A percentile compares a stretch with the other conserved stretches of the same genome.
phyloP scores from a whole-genome alignment of 1,284 basidiomycete genomes.

The Cystodermella granulosa region DNA sequence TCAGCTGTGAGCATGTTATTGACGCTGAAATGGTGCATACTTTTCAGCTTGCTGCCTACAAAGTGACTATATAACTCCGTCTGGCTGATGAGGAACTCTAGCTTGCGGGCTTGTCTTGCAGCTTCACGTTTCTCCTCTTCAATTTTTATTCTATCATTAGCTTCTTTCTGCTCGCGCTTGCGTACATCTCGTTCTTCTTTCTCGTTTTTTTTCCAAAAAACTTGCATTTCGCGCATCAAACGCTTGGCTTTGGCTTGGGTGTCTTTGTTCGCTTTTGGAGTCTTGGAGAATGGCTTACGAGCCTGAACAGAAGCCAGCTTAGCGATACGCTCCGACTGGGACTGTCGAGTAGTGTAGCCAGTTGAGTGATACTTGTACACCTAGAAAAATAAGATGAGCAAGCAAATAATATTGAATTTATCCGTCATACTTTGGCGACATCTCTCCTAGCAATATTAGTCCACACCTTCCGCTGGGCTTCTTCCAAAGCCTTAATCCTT shows the following conservation, averaged over 20 bases:
- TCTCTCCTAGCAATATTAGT: conserved; percentile 77
- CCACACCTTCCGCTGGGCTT: conserved; percentile 83
- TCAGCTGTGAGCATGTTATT: not conserved
- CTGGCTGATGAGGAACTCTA: conserved; percentile 98
- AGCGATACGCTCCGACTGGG: conserved; percentile 74
- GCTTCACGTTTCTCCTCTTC: conserved; percentile 97
- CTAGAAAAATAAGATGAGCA: conserved; percentile 38
- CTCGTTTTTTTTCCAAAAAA: conserved; percentile 98
- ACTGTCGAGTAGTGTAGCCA: conserved; percentile 59
- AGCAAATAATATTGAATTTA: not conserved
- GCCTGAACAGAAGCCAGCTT: conserved; percentile 74
- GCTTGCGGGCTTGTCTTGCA: conserved; percentile 90
- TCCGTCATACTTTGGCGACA: conserved; percentile 63
- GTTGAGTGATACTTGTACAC: conserved; percentile 74
- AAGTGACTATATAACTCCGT: conserved; percentile 99
- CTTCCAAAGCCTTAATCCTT: conserved; percentile 71
- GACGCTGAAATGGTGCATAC: conserved; percentile 50
- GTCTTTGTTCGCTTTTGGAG: conserved; percentile 83
- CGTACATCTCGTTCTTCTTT: conserved; percentile 91
- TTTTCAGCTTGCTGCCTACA: conserved; percentile 97
- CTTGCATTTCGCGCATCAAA: conserved; percentile 90
- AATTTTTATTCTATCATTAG: conserved; percentile 80
- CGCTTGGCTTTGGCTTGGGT: conserved; percentile 82
- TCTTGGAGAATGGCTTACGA: conserved; percentile 75
- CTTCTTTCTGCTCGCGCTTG: conserved; percentile 92